A percentile compares a stretch with the other conserved stretches of the same genome.
Conservation (phyloP, 768 basidiomycete species). For the Suillus paluster region DNA sequence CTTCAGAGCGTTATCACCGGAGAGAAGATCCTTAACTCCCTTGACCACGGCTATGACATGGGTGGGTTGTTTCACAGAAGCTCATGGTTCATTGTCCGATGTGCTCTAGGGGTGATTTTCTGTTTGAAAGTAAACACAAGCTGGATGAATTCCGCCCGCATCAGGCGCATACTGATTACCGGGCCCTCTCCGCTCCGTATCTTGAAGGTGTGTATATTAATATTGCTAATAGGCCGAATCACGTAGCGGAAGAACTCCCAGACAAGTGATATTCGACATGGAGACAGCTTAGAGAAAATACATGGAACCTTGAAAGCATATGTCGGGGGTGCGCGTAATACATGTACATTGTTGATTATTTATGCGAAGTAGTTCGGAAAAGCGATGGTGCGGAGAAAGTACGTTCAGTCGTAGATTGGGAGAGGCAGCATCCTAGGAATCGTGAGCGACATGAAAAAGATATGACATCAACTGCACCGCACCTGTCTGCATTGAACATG, state of each 20-base stretch:
- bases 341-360: constrained; percentile 1
- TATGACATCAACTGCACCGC: constrained; percentile 20
- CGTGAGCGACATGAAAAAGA: constrained; percentile 12
- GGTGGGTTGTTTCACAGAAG: constrained; percentile 2
- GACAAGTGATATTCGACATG: constrained; percentile 11
- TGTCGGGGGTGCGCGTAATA: background rate
- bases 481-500: constrained; percentile 88
- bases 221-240: background rate
- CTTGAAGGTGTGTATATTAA: constrained; percentile 11
- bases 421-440: constrained; percentile 61
- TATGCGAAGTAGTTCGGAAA: constrained; percentile 1
- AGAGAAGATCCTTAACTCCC: constrained; percentile 13
- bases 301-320: background rate
- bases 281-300: background rate
- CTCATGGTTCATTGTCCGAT: background rate
- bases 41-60: constrained; percentile 16
- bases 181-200: background rate
- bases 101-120: constrained; percentile 16
- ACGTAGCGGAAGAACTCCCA: background rate
- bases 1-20: constrained; percentile 14
- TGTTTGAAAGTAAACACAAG: constrained; percentile 16
- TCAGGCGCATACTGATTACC: constrained; percentile 12
- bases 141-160: constrained; percentile 14
- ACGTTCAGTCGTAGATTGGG: constrained; percentile 66
- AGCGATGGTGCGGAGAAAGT: background rate